Conservation (phyloP, 2,329 filamentous ascomycete species). For the Colletotrichum karsti region DNA sequence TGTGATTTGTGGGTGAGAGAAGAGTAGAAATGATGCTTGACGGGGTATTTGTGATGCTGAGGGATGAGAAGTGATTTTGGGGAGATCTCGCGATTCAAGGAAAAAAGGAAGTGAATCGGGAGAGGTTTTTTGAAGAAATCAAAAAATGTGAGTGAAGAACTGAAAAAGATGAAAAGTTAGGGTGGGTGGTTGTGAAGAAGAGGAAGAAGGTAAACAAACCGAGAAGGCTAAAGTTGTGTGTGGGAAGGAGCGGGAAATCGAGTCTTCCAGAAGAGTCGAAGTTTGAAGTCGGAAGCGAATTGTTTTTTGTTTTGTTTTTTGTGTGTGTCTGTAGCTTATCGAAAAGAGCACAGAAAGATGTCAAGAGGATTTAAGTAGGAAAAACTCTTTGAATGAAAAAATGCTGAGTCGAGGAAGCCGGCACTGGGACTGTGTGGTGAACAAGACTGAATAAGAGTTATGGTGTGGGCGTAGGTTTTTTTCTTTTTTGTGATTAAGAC, state of each 20-base stretch:
- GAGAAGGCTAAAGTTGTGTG: not conserved
- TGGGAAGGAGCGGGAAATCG: conserved; percentile 9
- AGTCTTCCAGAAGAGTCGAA: conserved; percentile 27
- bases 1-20: not conserved
- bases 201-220: conserved; percentile 13
- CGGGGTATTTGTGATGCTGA: not conserved
- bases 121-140: not conserved
- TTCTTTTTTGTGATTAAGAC: conserved; percentile 14
- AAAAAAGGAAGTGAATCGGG: not conserved
- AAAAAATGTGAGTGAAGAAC: not conserved
- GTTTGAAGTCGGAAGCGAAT: not conserved
- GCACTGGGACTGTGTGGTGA: not conserved
- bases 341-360: not conserved
- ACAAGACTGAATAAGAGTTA: not conserved
- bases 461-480: not conserved
- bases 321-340: not conserved
- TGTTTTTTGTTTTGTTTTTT: not conserved
- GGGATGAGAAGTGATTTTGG: not conserved
- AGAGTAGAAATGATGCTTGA: not conserved
- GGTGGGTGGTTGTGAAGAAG: not conserved
- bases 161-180: conserved; percentile 6
- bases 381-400: not conserved
- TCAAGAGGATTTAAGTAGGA: not conserved
- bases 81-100: not conserved
- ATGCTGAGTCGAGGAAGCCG: not conserved